A percentile compares a stretch with the other conserved stretches of the same genome.
These are phyloP conservation scores for Didymella exigua DNA, from an alignment of 2,329 filamentous ascomycete species.

Conservation along the genomic window DNA sequence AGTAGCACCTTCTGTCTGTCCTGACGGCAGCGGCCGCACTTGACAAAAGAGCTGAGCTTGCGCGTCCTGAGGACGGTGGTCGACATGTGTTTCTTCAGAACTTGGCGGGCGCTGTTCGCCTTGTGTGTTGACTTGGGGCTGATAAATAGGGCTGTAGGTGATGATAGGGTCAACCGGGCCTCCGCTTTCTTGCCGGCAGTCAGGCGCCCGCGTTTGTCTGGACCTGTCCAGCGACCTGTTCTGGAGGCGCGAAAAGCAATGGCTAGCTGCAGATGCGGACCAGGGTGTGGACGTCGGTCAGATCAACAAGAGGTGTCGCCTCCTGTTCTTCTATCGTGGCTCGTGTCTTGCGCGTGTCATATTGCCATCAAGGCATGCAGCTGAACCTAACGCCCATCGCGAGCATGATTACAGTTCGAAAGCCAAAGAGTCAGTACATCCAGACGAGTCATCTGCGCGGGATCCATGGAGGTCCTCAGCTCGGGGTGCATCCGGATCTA, in stretches of 20 bases:
- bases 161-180: neutral
- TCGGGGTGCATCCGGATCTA: neutral
- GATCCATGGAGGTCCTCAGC: neutral
- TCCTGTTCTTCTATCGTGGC: neutral
- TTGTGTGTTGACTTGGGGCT: neutral
- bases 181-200: neutral
- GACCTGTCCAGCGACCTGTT: neutral
- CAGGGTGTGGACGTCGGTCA: neutral
- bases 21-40: constrained; percentile 4
- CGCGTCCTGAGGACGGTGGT: neutral
- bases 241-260: neutral
- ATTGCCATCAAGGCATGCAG: neutral
- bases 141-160: neutral
- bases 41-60: constrained; percentile 1
- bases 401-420: too few species aligned
- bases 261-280: neutral
- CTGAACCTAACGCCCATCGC: too few species aligned
- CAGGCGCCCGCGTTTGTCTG: neutral
- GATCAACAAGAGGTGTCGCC: neutral
- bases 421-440: too few species aligned
- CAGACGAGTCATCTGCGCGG: too few species aligned
- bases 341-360: neutral
- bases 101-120: neutral
- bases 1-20: constrained; percentile 4
- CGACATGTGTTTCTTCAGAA: neutral